A percentile compares a stretch with the other conserved stretches of the same genome.
These are phyloP conservation scores for Thalassiosira sp. DNA, from an alignment of 352 stramenopile species.

Conservation along the genomic window DNA sequence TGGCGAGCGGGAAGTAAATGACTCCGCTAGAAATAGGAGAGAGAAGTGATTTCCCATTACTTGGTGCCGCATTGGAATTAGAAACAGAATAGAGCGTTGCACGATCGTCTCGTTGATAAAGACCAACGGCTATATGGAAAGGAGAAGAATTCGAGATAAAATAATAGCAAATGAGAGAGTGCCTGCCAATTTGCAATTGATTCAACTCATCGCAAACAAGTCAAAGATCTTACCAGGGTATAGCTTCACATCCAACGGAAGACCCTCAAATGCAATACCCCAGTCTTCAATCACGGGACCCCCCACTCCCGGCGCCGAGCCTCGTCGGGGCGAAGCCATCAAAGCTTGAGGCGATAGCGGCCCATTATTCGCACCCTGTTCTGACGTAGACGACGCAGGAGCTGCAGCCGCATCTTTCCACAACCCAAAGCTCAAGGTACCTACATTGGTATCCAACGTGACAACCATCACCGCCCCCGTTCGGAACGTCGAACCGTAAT, in stretches of 20 bases:
- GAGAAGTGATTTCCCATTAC: slow-evolving; percentile 29
- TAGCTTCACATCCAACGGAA: slow-evolving; percentile 79
- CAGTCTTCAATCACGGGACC: slow-evolving; percentile 77
- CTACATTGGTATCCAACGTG: slow-evolving; percentile 81
- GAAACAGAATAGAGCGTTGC: slow-evolving; percentile 77
- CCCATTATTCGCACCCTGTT: slow-evolving; percentile 1
- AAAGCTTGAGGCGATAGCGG: slow-evolving; percentile 56
- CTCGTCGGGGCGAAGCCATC: slow-evolving; percentile 50
- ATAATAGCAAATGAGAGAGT: not conserved
- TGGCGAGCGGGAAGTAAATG: slow-evolving; percentile 46
- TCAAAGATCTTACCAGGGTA: slow-evolving; percentile 56
- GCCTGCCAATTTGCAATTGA: not conserved
- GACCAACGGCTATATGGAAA: slow-evolving; percentile 59
- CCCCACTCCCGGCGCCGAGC: slow-evolving; percentile 16
- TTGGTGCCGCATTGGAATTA: slow-evolving; percentile 19
- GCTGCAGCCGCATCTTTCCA: slow-evolving; percentile 80
- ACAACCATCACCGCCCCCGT: slow-evolving; percentile 78
- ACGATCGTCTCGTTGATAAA: slow-evolving; percentile 81
- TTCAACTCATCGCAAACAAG: not conserved
- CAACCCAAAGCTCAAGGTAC: slow-evolving; percentile 79
- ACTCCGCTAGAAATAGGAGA: slow-evolving; percentile 41
- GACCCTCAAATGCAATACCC: slow-evolving; percentile 82
- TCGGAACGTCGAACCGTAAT: slow-evolving; percentile 80
- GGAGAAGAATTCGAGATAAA: slow-evolving; percentile 3
- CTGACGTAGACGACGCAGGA: slow-evolving; percentile 6